These are phyloP conservation scores for Pichia occidentalis DNA, from an alignment of 805 yeast genomes.

Conservation along the genomic window DNA sequence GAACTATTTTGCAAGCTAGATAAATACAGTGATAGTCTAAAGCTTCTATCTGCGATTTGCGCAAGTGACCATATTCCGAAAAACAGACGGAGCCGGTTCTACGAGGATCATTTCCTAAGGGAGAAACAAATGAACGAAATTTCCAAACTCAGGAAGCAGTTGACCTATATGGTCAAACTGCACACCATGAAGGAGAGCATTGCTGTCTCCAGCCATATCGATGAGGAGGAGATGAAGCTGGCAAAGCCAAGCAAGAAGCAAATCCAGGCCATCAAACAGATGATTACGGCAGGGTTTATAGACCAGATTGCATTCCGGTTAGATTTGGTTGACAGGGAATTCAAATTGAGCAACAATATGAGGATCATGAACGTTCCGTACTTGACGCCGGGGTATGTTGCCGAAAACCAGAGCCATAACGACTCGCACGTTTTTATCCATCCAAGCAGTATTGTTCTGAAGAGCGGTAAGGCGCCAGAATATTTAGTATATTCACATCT, in stretches of 20 bases:
- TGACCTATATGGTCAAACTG: conserved; percentile 64
- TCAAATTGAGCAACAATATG: conserved; percentile 50
- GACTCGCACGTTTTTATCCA: conserved; percentile 70
- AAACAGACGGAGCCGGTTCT: conserved; percentile 40
- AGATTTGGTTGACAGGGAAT: conserved; percentile 62
- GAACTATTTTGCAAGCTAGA: conserved; percentile 63
- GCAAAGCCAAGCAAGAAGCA: conserved; percentile 65
- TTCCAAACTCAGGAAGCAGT: conserved; percentile 69
- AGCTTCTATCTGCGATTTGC: conserved; percentile 73
- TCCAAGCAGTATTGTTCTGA: conserved; percentile 60
- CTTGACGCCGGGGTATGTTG: conserved; percentile 44
- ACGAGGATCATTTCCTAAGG: conserved; percentile 60
- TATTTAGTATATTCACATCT: conserved; percentile 69
- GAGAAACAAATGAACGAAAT: conserved; percentile 83
- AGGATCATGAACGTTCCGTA: conserved; percentile 59
- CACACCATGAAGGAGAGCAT: conserved; percentile 55
- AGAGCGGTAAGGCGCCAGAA: conserved; percentile 60
- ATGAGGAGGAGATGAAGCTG: conserved; percentile 42
- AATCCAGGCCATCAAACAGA: conserved; percentile 76
- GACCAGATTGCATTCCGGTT: conserved; percentile 88
- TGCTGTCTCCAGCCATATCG: conserved; percentile 38
- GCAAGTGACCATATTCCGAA: conserved; percentile 74
- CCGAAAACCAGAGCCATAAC: conserved; percentile 25
- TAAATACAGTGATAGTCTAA: conserved; percentile 65
- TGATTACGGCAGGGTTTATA: conserved; percentile 85